Evolutionary conservation across 2,329 filamentous ascomycete species (phyloP).

Genomic region (Huntiella decipiens): DNA sequence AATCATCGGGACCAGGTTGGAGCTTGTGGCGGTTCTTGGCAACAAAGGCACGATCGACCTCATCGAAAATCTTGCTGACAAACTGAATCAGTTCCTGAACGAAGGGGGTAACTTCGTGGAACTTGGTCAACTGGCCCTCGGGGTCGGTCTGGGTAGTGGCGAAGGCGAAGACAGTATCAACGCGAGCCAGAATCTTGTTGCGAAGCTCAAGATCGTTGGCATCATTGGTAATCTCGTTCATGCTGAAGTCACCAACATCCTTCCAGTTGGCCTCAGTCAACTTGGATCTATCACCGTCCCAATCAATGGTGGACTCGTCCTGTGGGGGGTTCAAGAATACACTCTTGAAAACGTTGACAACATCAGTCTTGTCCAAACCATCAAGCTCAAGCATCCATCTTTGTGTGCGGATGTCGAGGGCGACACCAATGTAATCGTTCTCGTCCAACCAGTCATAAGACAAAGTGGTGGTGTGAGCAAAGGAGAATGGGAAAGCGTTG

Average conservation of each 20-base stretch:
- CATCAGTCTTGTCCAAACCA: conserved; percentile 11
- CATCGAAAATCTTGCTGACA: conserved; percentile 10
- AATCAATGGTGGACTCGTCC: conserved; percentile 14
- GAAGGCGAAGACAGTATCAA: conserved; percentile 8
- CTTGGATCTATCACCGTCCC: conserved; percentile 13
- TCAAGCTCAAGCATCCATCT: conserved; percentile 16
- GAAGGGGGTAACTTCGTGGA: conserved; percentile 9
- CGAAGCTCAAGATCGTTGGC: conserved; percentile 6
- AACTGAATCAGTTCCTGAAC: conserved; percentile 10
- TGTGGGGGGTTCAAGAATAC: conserved; percentile 17
- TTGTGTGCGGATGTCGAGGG: conserved; percentile 22
- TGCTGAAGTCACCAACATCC: conserved; percentile 9
- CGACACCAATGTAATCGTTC: conserved; percentile 14
- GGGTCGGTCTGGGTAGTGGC: conserved; percentile 7
- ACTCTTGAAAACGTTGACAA: conserved; percentile 15
- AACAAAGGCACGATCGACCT: conserved; percentile 10
- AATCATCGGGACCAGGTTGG: conserved; percentile 7
- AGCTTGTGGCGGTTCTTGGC: conserved; percentile 11
- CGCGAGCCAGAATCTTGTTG: conserved; percentile 3
- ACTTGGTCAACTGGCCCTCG: conserved; percentile 4
- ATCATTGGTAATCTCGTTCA: conserved; percentile 8
- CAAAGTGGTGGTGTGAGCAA: conserved; percentile 13
- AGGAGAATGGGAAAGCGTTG: conserved; percentile 16
- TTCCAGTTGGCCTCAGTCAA: conserved; percentile 7
- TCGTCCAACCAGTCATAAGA: conserved; percentile 12